Conservation (phyloP, 176 grass and related monocot genomes). For the Eremochloa ophiuroides region DNA sequence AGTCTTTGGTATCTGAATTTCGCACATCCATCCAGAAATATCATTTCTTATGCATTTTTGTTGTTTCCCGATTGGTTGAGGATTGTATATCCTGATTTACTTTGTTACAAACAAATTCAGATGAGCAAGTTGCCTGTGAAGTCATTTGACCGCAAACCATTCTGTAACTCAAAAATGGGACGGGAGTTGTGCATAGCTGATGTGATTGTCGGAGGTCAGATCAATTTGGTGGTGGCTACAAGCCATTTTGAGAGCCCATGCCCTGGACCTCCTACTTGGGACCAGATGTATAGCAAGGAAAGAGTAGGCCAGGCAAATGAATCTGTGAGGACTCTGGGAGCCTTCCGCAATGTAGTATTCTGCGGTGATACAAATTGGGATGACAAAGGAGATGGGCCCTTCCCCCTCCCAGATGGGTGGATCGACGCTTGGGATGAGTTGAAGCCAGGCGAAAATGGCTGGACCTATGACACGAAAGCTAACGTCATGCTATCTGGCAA, state of each 20-base stretch:
- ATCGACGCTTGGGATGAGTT: conserved; percentile 65
- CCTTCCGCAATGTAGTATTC: conserved; percentile 50
- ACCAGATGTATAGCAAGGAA: conserved; percentile 83
- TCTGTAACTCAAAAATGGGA: conserved; percentile 64
- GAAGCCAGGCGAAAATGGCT: conserved; percentile 63
- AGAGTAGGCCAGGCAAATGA: conserved; percentile 61
- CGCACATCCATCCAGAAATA: neutral
- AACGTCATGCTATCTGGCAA: conserved; percentile 67
- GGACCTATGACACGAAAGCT: conserved; percentile 74
- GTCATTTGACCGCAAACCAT: conserved; percentile 44
- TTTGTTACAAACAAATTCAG: conserved; percentile 43
- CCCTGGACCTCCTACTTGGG: conserved; percentile 69
- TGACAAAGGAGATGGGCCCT: conserved; percentile 65
- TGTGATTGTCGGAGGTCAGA: conserved; percentile 30
- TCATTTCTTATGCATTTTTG: neutral
- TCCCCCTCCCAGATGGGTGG: conserved; percentile 63
- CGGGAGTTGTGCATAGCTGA: conserved; percentile 63
- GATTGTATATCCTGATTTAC: neutral
- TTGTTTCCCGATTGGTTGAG: neutral
- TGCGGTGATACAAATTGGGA: conserved; percentile 94
- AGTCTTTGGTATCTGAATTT: neutral
- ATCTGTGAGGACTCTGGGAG: conserved; percentile 42
- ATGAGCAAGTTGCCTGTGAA: conserved; percentile 72
- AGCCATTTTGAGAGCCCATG: conserved; percentile 90
- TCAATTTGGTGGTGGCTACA: conserved; percentile 58